Evolutionary conservation across 2,329 filamentous ascomycete genomes (phyloP), one percentile per base, ranked within the genome.

Genomic region (Lachnellula subtilissima): DNA sequence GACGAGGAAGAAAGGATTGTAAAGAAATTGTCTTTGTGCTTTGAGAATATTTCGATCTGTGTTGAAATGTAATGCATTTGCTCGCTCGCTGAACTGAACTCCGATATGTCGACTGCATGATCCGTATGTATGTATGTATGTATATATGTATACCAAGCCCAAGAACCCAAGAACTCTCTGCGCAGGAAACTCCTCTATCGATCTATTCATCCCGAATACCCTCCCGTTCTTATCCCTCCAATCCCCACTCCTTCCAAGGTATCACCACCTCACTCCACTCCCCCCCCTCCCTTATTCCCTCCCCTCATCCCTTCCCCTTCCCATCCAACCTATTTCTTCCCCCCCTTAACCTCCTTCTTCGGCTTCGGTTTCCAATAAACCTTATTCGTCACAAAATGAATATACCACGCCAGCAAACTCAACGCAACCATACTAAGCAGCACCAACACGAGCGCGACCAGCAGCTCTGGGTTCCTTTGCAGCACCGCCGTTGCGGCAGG

Each of bases 401-500:
- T 70, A 15, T 60, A 64, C 28, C 53, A 66, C 4, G 66, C 64
- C 40, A 70, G 6, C 6, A 61, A 25, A 5, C 53, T 61, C 48
- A 69, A 28, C 4, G 35, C 32, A 1, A 54, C 45, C 25, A 55
- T 50, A 14, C 55, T 56, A 6, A 64, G 12, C 14, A 69, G 51
- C 8, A 67, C 65, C 2, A 66, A 15, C 3, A 68, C 32, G 3
- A 70, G 55, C 14, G 60, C 58, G 22, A 67, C 55, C 47, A 70
- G 60, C 28, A 67, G 63, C 45, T 61, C 57, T 2, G 67, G 67
- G 14, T 52, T 60, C 15, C 58, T 56, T 48, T 65, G 64, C 3
- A 70, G 60, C 6, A 70, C 67, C 7, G 64, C 67, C 4, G 66
- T 69, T 22, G 67, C 67, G 55, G 65, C 61, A 9, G 64, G 63